Conservation (phyloP, 1,139 yeast species). For the Yamadazyma triangularis region DNA sequence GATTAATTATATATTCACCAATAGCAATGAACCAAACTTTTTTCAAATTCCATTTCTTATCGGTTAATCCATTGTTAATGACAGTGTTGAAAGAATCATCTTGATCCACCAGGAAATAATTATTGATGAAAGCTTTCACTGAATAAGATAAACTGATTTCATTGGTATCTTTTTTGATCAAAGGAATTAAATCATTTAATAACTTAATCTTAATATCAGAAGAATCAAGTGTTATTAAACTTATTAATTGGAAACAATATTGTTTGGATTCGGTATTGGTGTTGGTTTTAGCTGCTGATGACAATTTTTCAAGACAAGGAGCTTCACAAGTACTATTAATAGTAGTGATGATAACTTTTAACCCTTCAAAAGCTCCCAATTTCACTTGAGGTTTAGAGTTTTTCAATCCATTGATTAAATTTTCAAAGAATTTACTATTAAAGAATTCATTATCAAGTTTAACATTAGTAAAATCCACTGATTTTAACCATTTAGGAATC, state of each 20-base stretch:
- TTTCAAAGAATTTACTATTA: conserved; percentile 47
- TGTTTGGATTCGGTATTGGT: conserved; percentile 61
- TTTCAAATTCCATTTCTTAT: conserved; percentile 58
- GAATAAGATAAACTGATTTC: conserved; percentile 55
- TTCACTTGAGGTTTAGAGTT: conserved; percentile 69
- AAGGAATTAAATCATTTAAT: conserved; percentile 41
- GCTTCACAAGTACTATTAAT: conserved; percentile 21
- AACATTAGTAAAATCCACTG: conserved; percentile 54
- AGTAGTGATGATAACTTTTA: conserved; percentile 24
- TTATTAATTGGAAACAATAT: conserved; percentile 25
- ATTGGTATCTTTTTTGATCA: conserved; percentile 68
- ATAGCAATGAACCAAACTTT: conserved; percentile 64
- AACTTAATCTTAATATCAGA: conserved; percentile 21
- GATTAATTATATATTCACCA: conserved; percentile 23
- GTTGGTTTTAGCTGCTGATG: background rate
- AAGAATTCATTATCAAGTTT: conserved; percentile 60
- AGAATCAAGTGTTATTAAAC: conserved; percentile 7
- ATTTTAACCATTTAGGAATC: conserved; percentile 51
- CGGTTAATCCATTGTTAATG: conserved; percentile 55
- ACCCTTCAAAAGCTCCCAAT: conserved; percentile 42
- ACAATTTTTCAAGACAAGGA: background rate
- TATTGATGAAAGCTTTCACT: conserved; percentile 47
- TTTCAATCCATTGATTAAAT: conserved; percentile 62
- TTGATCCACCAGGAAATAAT: conserved; percentile 23
- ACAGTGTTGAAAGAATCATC: conserved; percentile 20